Conservation (phyloP, 306 rosid genomes). For the Gillenia trifoliata region DNA sequence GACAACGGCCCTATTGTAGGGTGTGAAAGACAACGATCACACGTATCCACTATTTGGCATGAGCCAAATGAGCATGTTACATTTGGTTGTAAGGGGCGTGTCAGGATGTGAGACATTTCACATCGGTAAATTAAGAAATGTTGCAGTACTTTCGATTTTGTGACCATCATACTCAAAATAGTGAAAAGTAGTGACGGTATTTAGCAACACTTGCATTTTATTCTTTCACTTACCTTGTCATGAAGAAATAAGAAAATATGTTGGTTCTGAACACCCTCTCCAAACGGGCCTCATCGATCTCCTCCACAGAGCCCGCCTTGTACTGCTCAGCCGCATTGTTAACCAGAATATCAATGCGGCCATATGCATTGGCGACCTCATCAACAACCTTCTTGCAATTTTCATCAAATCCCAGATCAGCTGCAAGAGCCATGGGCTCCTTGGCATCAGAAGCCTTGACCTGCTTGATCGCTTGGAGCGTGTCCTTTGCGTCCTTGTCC, state of each 20-base stretch:
- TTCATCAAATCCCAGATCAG: slow-evolving; percentile 68
- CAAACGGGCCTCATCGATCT: slow-evolving; percentile 58
- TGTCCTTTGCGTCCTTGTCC: slow-evolving; percentile 67
- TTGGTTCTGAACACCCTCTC: slow-evolving; percentile 73
- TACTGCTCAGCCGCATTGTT: slow-evolving; percentile 79
- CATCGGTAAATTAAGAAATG: too few species aligned
- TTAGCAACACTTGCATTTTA: not conserved
- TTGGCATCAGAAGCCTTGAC: slow-evolving; percentile 44
- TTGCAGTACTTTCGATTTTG: too few species aligned
- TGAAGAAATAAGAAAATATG: slow-evolving; percentile 61
- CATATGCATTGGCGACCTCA: slow-evolving; percentile 48
- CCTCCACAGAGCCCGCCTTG: slow-evolving; percentile 45
- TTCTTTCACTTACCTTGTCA: slow-evolving; percentile 33
- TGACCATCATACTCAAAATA: too few species aligned
- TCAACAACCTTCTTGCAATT: slow-evolving; percentile 61
- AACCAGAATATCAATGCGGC: slow-evolving; percentile 52
- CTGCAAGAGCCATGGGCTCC: slow-evolving; percentile 63
- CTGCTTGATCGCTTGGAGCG: slow-evolving; percentile 40
- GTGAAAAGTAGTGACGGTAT: too few species aligned
- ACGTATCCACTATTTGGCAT: too few species aligned
- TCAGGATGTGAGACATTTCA: too few species aligned
- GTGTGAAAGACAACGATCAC: too few species aligned
- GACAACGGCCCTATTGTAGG: too few species aligned
- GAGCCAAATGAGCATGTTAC: too few species aligned
- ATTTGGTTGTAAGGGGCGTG: too few species aligned